Evolutionary conservation across 371 early-diverging fungal species (phyloP), one percentile per base, ranked within the genome.

Genomic region (Synchytrium microbalum): DNA sequence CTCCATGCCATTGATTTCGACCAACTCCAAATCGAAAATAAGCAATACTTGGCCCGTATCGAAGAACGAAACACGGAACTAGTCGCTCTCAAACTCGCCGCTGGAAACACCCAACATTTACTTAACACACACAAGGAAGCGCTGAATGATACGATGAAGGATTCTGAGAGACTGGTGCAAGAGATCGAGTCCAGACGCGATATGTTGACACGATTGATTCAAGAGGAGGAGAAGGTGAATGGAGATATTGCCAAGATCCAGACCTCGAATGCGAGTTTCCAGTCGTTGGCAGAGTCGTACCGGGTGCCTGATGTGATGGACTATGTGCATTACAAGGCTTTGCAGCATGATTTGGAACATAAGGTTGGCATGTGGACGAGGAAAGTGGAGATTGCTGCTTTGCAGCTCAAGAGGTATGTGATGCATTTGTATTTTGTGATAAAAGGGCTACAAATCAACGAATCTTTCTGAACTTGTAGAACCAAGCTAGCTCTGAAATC

Each of bases 1-100:
- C 67, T 83, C 32, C 83, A 83, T 62, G 83, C 83, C 10, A 82
- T 83, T 58, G 83, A 83, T 59, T 82, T 82, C 59, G 83, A 83
- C 65, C 83, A 82, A 68, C 75, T 83, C 19, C 77, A 82, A 62
- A 83, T 83, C 52, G 83, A 83, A 56, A 83, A 83, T 71, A 78
- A 79, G 60, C 83, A 83, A 62, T 82, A 82, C 63, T 67, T 78
- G 32, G 72, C 74, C 16, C 76, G 78, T 63, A 82, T 83, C 30
- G 83, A 83, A 63, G 83, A 83, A 61, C 74, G 83, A 10, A 83
- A 83, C 52, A 33, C 72, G 10, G 81, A 82, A 70, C 65, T 83
- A 59, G 61, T 83, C 28, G 75, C 74, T 63, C 68, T 83, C n/a
- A 79, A 79, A 60, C 75, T 75, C 75, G 74, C 79, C 3, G 79